Conservation (phyloP, 768 basidiomycete species). For the Tylopilus sp. region DNA sequence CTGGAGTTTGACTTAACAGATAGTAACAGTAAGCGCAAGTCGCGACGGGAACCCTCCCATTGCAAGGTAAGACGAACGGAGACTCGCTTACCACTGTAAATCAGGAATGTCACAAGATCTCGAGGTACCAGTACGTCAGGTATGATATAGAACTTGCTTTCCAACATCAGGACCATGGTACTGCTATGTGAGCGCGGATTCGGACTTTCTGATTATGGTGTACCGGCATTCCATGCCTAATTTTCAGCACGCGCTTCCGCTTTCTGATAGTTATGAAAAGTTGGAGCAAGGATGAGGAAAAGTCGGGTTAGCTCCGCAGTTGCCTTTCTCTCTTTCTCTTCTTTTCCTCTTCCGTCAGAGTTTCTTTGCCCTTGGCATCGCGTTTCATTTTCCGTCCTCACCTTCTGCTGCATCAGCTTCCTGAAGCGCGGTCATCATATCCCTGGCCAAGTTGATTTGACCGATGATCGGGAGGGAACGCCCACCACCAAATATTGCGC, state of each 20-base stretch:
- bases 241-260: slow-evolving; percentile 72
- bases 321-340: slow-evolving; percentile 66
- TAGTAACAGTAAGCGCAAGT: too few relatives aligned
- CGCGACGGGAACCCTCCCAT: too few relatives aligned
- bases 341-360: slow-evolving; percentile 66
- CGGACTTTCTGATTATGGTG: too few relatives aligned
- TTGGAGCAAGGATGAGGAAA: background rate
- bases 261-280: slow-evolving; percentile 48
- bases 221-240: too few relatives aligned
- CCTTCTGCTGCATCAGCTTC: slow-evolving; percentile 74
- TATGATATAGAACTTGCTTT: too few relatives aligned
- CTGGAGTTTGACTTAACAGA: too few relatives aligned
- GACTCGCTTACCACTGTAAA: too few relatives aligned
- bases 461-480: slow-evolving; percentile 85
- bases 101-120: too few relatives aligned
- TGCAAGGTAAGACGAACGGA: too few relatives aligned
- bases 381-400: slow-evolving; percentile 38
- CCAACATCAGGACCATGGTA: too few relatives aligned
- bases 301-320: slow-evolving; percentile 56
- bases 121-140: too few relatives aligned
- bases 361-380: slow-evolving; percentile 53
- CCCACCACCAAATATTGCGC: slow-evolving; percentile 88
- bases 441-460: slow-evolving; percentile 78
- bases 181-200: too few relatives aligned
- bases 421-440: slow-evolving; percentile 91